Evolutionary conservation across 352 stramenopile genomes (phyloP), one percentile per base, ranked within the genome.

Genomic region (Phytophthora kernoviae): DNA sequence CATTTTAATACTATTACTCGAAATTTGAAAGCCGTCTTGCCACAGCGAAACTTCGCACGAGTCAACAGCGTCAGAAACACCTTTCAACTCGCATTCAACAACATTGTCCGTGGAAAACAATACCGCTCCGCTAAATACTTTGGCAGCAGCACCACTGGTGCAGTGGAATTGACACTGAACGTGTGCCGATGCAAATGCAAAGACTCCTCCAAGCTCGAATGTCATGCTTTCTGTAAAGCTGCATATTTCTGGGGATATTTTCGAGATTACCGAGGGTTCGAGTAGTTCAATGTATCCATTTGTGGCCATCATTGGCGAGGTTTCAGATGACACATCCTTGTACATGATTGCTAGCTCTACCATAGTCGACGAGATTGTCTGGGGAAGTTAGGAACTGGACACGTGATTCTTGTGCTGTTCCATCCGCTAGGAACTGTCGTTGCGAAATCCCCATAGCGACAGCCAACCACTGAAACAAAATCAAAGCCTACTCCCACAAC

Each of bases 181-280:
- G 17, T 54, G 32, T 39, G 63, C 52, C 11, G 59, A 68, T 8
- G 52, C 27, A 36, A 75, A 70, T 17, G 26, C 37, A 48, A 81
- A 84, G 1, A 15, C 36, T 4, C 74, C 74, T 53, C 68, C 48
- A 15, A 84, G 37, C 39, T 68, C 27, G 17, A 81, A 77, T 15
- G 34, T 26, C 39, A 46, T 50, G 8, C 36, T 67, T 32, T 40
- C 32, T 17, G 37, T 54, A n/a, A 54, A 21, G 5, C 21, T 30
- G 15, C 14, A 67, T 22, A 59, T 21, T 59, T 41, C 20, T 36
- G 50, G 64, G 36, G 27, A 12, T 36, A 58, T 51, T 21, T 34
- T 68, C 18, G 47, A 55, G 41, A 77, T 74, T 10, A 68, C n/a
- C 0, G 68, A 77, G 6, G 46, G 37, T 26, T 65, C 54, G 43